Evolutionary conservation across 2,329 filamentous ascomycete genomes (phyloP), one percentile per base, ranked within the genome.

Genomic region (Arthrobotrys musiformis): DNA sequence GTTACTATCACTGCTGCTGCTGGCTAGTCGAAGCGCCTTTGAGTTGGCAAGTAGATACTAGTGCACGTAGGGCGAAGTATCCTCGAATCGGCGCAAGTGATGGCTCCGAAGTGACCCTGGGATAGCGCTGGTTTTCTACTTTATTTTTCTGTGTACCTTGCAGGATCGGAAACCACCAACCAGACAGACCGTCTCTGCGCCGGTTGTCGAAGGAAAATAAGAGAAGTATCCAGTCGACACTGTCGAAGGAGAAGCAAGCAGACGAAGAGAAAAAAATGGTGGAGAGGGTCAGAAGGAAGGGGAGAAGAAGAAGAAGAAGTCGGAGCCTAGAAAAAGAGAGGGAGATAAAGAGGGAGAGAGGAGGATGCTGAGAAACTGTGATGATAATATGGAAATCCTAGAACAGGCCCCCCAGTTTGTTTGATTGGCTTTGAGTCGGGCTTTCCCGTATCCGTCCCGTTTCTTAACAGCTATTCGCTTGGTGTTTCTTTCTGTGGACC

Each of bases 381-480:
- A 74, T 62, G 70, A 67, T 62, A 62, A 67, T 74, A 70, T 26
- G 35, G 33, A 40, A 26, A 40, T 58, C 33, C 54, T 42, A 22
- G 42, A 44, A 50, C 52, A 50, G 35, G 62, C 40, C 37, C 33
- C 54, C 63, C 42, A 58, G 48, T 46, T 58, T 64, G 46, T 68
- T 75, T 67, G 54, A 63, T 62, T 63, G 63, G 70, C 56, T 60
- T 61, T 61, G 22, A 46, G 30, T 52, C 68, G 68, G 56, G 37
- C 62, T 67, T 68, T 56, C 48, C 70, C 63, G 70, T 68, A 63
- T 68, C 63, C 70, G 70, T 75, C 63, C 70, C 70, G 70, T 63
- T 58, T 56, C 54, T 48, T 68, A 67, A 62, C 44, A 75, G 63
- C 50, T 61, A 28, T 56, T 75, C 70, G 70, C 70, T 75, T 75